Conservation (phyloP, 1,284 basidiomycete genomes). For the Cutaneotrichosporon sp. region DNA sequence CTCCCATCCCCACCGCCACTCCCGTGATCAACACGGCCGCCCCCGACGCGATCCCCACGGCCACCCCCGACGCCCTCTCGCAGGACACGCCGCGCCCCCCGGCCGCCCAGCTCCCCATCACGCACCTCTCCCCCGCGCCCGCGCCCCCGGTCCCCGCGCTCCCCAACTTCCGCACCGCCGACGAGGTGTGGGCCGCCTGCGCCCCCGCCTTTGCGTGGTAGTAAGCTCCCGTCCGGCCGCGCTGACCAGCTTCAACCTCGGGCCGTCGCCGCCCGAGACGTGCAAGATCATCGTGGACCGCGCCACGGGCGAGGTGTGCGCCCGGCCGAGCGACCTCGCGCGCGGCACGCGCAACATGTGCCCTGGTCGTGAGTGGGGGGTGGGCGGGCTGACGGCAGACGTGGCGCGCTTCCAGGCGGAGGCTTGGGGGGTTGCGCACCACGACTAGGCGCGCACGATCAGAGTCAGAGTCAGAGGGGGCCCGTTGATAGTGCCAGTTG, state of each 20-base stretch:
- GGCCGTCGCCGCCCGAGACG: neutral
- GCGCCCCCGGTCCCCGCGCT: neutral
- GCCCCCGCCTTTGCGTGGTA: neutral
- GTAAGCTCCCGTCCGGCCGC: neutral
- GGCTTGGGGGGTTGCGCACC: neutral
- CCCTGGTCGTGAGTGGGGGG: conserved; percentile 10
- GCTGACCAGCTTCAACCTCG: conserved; percentile 4
- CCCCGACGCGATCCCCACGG: too few species aligned
- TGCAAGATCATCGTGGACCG: conserved; percentile 12
- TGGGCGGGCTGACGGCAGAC: conserved; percentile 10
- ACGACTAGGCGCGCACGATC: neutral
- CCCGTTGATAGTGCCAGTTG: neutral
- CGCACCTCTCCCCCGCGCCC: neutral
- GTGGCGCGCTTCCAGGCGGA: conserved; percentile 6
- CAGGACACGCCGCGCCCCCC: neutral
- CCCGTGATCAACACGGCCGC: neutral
- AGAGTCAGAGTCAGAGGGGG: too few species aligned
- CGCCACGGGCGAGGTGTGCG: neutral
- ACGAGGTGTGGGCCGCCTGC: neutral
- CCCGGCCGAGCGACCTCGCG: neutral
- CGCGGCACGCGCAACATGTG: conserved; percentile 9
- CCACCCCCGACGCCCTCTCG: too few species aligned
- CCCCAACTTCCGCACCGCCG: neutral
- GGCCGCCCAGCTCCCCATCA: neutral
- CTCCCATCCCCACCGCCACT: too few species aligned